Conservation (phyloP, 176 grass and related monocot species). For the Carex kokanica region DNA sequence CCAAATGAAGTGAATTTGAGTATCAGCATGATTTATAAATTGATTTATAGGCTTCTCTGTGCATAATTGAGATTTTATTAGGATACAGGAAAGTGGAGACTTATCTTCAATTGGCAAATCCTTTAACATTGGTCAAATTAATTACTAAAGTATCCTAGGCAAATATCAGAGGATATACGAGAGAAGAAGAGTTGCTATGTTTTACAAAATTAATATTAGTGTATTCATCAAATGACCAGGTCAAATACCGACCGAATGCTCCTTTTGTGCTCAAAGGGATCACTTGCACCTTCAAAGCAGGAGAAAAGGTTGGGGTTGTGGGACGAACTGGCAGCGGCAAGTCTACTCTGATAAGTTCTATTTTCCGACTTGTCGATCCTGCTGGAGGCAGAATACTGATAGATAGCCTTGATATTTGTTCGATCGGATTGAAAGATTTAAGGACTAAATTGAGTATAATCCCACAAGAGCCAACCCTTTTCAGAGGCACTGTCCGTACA, state of each 20-base stretch:
- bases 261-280: constrained; percentile 94
- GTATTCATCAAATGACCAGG: constrained; percentile 45
- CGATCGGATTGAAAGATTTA: constrained; percentile 84
- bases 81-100: background rate
- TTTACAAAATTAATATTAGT: background rate
- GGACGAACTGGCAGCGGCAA: constrained; percentile 92
- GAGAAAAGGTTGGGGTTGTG: constrained; percentile 83
- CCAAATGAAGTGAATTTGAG: background rate
- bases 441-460: constrained; percentile 97
- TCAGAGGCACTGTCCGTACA: constrained; percentile 73
- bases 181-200: background rate
- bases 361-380: constrained; percentile 88
- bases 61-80: background rate
- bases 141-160: background rate
- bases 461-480: constrained; percentile 91
- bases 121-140: background rate
- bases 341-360: constrained; percentile 79
- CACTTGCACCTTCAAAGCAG: constrained; percentile 63
- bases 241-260: constrained; percentile 65
- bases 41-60: background rate
- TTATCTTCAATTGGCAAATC: background rate
- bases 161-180: background rate
- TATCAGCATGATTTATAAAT: background rate
- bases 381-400: constrained; percentile 69
- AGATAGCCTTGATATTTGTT: constrained; percentile 74